Evolutionary conservation across 345 rosid genomes (phyloP), one percentile per base, ranked within the genome.

Genomic region (Pistacia integerrima): DNA sequence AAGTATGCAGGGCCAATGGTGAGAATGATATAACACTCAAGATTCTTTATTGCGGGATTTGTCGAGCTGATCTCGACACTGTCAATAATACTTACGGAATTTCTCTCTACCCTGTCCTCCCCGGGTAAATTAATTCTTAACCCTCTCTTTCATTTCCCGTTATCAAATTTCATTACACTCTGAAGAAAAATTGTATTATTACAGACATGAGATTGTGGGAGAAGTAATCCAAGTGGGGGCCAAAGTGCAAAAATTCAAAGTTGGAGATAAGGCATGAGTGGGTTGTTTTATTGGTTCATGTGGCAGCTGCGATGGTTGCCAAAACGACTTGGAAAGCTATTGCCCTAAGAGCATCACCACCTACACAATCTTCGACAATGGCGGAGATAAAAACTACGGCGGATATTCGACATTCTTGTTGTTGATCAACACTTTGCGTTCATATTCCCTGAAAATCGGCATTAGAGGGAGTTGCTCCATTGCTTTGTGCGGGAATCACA

Each of bases 201-300:
- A 30, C 11, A 79, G 75, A 64, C 79, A 79, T 64, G 82, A 75
- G 66, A 79, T 79, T 25, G 61, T 75, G 7, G 79, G 79, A 7
- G 61, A 70, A 22, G 79, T 79, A 52, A 75, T 67, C 41, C 67
- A 79, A 57, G 78, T 66, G 0, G 82, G 82, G 11, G 16, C 28
- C 35, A 54, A 70, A 18, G 82, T 79, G 14, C 33, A 75, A 0
- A 80, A 80, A 55, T 80, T 80, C 76, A 75, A 64, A 38, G 76
- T 28, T 2, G 76, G 79, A 48, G 79, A 80, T 60, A 58, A 54
- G 56, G 82, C 54, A 13, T 76, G 76, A 16, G 73, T 70, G 3
- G 82, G 82, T 9, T 63, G 67, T 64, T 16, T 64, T 16, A n/a
- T 70, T 1, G 79, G 76, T 8, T 75, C 76, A 1, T 75, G 82